Evolutionary conservation across 352 stramenopile genomes (phyloP).

Genomic region (Pythium biforme): DNA sequence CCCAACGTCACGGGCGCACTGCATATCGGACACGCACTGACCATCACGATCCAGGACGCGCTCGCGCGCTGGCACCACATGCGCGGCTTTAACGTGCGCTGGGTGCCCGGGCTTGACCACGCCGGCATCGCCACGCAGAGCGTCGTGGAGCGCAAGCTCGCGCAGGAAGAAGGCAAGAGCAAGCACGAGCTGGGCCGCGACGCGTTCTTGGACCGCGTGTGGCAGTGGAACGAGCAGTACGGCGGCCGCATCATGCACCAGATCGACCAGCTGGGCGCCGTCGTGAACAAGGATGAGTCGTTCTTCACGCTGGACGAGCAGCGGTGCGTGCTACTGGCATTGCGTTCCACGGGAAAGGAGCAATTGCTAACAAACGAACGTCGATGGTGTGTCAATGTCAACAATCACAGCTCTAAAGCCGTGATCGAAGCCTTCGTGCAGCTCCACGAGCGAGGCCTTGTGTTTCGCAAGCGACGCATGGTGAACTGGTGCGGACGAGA

Average conservation of each 20-base stretch:
- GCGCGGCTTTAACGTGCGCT: constrained; percentile 96
- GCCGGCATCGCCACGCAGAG: constrained; percentile 98
- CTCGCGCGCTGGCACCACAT: constrained; percentile 98
- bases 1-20: constrained; percentile 98
- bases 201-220: constrained; percentile 96
- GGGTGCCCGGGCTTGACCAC: constrained; percentile 97
- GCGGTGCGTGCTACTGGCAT: constrained; percentile 46
- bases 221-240: constrained; percentile 99
- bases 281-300: constrained; percentile 95
- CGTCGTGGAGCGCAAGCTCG: constrained; percentile 98
- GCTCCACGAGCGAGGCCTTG: constrained; percentile 96
- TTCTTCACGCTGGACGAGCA: constrained; percentile 99
- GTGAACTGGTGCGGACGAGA: constrained; percentile 94
- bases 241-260: constrained; percentile 96
- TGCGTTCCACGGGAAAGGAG: background rate
- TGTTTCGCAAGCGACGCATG: constrained; percentile 96
- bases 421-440: constrained; percentile 71
- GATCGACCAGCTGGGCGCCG: constrained; percentile 91
- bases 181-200: constrained; percentile 96
- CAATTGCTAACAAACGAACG: constrained; percentile 37
- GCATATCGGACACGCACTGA: constrained; percentile 98
- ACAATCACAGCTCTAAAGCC: constrained; percentile 41
- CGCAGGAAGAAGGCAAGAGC: constrained; percentile 90
- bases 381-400: too few relatives aligned
- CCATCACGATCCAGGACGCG: constrained; percentile 96